Evolutionary conservation across 176 grass and related monocot species (phyloP).

Genomic region (Themeda triandra): DNA sequence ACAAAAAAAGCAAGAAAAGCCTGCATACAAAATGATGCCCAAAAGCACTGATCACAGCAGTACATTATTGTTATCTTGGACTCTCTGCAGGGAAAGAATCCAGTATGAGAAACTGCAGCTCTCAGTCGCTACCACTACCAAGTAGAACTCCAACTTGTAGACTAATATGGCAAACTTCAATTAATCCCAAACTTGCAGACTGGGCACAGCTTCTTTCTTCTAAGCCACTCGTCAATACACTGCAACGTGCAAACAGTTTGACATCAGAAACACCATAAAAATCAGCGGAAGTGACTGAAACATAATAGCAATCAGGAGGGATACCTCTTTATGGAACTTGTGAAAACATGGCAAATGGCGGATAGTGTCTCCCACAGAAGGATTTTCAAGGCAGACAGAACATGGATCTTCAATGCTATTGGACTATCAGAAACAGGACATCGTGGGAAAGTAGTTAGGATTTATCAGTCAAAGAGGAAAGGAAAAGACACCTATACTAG

Average conservation of each 20-base stretch:
- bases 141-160: background rate
- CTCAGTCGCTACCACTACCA: background rate
- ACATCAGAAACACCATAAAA: slow-evolving; percentile 15
- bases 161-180: background rate
- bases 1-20: background rate
- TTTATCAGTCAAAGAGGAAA: background rate
- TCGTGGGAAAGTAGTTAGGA: background rate
- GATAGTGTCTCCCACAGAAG: slow-evolving; percentile 66
- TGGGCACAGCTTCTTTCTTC: slow-evolving; percentile 67
- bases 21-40: background rate
- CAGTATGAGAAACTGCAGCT: background rate
- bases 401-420: slow-evolving; percentile 71
- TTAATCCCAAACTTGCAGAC: slow-evolving; percentile 68
- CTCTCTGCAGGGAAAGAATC: background rate
- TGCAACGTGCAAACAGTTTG: slow-evolving; percentile 29
- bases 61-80: background rate
- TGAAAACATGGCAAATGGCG: slow-evolving; percentile 90
- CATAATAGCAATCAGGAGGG: background rate
- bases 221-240: slow-evolving; percentile 90
- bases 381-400: slow-evolving; percentile 78
- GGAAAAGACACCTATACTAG: background rate
- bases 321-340: slow-evolving; percentile 91
- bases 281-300: slow-evolving; percentile 1
- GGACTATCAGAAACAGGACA: slow-evolving; percentile 43
- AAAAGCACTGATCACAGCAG: background rate